phyloP scores from a whole-genome alignment of 768 basidiomycete genomes.

The Podaxis sp. region DNA sequence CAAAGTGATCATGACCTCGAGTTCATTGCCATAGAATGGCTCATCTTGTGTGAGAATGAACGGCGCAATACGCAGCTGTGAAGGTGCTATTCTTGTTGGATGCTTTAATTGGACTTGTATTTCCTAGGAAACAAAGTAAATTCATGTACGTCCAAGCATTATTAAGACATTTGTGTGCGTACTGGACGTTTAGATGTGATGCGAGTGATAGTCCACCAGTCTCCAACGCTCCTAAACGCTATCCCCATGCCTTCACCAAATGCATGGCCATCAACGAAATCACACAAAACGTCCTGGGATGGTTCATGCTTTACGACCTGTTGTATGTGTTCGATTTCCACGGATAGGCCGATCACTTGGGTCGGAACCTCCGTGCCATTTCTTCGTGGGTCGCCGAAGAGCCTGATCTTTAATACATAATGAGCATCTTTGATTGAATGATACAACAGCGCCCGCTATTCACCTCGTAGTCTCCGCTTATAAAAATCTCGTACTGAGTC shows the following conservation, averaged over 20 bases:
- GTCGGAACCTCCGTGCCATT: conserved; percentile 45
- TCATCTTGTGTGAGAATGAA: conserved; percentile 31
- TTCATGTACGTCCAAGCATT: not conserved
- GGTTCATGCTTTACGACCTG: conserved; percentile 38
- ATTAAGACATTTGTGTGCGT: not conserved
- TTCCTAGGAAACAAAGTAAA: conserved; percentile 21
- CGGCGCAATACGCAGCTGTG: conserved; percentile 64
- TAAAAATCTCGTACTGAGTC: conserved; percentile 64
- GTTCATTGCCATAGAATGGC: conserved; percentile 30
- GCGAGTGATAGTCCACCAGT: conserved; percentile 54
- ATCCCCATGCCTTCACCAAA: conserved; percentile 74
- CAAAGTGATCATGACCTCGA: conserved; percentile 41
- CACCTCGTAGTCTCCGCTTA: conserved; percentile 87
- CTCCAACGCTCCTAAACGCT: conserved; percentile 50
- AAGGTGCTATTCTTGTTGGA: conserved; percentile 49
- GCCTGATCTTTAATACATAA: conserved; percentile 55
- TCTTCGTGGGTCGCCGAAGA: conserved; percentile 74
- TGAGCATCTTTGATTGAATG: not conserved
- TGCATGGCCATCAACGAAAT: conserved; percentile 74
- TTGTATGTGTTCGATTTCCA: conserved; percentile 37
- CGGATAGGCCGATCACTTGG: conserved; percentile 53
- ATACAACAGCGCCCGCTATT: conserved; percentile 4
- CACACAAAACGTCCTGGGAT: conserved; percentile 56
- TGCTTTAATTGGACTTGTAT: conserved; percentile 29
- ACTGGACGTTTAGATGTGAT: not conserved